Percentiles rank a stretch among this genome's conserved stretches.
Evolutionary conservation across 495 filamentous ascomycete genomes (phyloP).

Genomic region (Penicillium daleae): DNA sequence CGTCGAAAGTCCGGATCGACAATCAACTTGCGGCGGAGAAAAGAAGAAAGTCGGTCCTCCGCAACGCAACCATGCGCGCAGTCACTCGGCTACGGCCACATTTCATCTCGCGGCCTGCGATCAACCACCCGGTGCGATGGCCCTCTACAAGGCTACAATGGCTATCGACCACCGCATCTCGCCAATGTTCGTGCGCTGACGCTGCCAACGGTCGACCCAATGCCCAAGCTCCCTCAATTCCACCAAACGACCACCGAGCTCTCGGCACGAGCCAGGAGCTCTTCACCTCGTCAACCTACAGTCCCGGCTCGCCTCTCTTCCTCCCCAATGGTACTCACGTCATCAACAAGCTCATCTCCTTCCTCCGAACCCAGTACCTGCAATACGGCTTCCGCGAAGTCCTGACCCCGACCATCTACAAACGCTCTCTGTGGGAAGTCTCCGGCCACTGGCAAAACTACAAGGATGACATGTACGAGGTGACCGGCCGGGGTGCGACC

Average conservation of each 20-base stretch:
- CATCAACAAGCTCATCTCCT: conserved; percentile 84
- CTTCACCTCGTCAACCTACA: conserved; percentile 77
- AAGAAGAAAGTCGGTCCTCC: conserved; percentile 7
- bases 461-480: conserved; percentile 93
- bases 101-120: conserved; percentile 14
- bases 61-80: conserved; percentile 25
- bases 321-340: conserved; percentile 83
- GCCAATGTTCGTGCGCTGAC: conserved; percentile 46
- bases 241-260: conserved; percentile 66
- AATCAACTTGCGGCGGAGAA: conserved; percentile 20
- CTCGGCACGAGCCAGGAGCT: conserved; percentile 73
- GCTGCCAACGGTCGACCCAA: conserved; percentile 24
- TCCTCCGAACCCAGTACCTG: conserved; percentile 84
- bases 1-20: conserved; percentile 20
- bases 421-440: conserved; percentile 83
- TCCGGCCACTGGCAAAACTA: conserved; percentile 95
- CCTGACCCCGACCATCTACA: conserved; percentile 92
- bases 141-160: conserved; percentile 29
- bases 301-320: conserved; percentile 87
- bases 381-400: conserved; percentile 91
- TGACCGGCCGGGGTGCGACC: conserved; percentile 64
- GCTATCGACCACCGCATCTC: conserved; percentile 38
- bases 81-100: conserved; percentile 28
- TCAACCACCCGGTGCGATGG: conserved; percentile 10
- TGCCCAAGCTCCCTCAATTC: conserved; percentile 26